Base-by-base conservation (phyloP, 352 stramenopile genomes). In the Phytophthora europaea region DNA sequence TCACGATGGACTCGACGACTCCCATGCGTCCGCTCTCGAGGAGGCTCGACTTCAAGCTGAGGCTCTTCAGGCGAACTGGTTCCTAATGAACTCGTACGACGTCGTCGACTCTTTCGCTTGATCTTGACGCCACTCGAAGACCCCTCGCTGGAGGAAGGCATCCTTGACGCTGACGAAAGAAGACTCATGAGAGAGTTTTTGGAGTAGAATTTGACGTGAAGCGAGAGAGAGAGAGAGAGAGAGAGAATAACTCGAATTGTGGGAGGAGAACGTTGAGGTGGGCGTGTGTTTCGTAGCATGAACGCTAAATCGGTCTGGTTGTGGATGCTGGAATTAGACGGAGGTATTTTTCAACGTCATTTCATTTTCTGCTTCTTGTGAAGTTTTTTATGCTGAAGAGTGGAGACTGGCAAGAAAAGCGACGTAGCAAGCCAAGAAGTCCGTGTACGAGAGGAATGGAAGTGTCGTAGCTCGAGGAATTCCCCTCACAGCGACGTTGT, bases 371-470 rank as follows among this genome's bases (percentile, higher is more conserved):
- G 18, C 43, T 50, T 55, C 34, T 51, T 58, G 15, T 61, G 47
- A 63, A 51, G 36, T 54, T 43, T 43, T 40, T 72, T 50, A 73
- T 63, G 26, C 33, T 68, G 54, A 72, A 18, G 56, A 57, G 62
- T 81, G 72, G 20, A 72, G 50, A 8, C 54, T 65, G 26, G 80
- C 56, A 4, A 90, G 65, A 38, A 82, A 84, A 2, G 84, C 87
- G 0, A 92, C 80, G 55, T 84, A 91, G 65, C 72, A 84, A 0
- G 84, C 76, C 8, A 94, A 74, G 26, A 94, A 94, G 45, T 94
- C 87, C 0, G 84, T 94, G 51, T 92, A 94, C 3, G 69, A 83
- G 4, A 92, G 61, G 50, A 87, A 94, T 0, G 82, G 73, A 0
- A 52, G 22, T 3, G 79, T 81, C 2, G 79, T 76, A 0, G 61